Base-by-base conservation (phyloP, 139 green algal genomes). In the Pycnococcus provasolii region DNA sequence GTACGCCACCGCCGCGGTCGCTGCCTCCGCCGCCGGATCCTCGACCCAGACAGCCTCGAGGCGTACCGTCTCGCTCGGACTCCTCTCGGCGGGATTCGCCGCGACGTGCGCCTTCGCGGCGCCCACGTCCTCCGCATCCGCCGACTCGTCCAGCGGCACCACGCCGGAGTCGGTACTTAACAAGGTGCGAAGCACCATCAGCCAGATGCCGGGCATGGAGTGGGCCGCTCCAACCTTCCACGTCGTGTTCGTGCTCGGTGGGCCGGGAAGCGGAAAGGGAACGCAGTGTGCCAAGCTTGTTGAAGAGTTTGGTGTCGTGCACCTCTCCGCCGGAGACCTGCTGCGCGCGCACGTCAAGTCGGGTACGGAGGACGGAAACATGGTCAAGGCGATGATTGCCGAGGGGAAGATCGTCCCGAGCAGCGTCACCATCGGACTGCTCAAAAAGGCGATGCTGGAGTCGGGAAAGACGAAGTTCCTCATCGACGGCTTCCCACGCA, bases 401-500 rank as follows among this genome's bases (percentile, higher is more conserved):
- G 68, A 96, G 57, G 91, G 91, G 3, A 80, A 94, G 71, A 95
- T 96, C 67, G 90, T 96, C 62, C 90, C 90, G 13, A 86, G 80
- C 3, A 66, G 87, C 75, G 88, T 96, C 13, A 97, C 91, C 2
- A 82, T 96, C 9, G 75, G 76, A 13, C 72, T 97, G 62, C 79
- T 97, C 37, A 67, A 94, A 54, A 69, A 87, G 39, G 91, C 91
- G 42, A 96, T 97, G 88, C 42, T 46, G 8, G 74, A 77, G 0
- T 87, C 77, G 53, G 77, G 75, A 15, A 84, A 83, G 52, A 75
- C 73, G 44, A 79, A 79, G 60, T 89, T 97, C 62, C 73, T 97
- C 1, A 95, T 97, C 42, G 91, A 97, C 63, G 91, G 91, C 45
- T 97, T 97, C 63, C 91, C 91, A 1, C 74, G 91, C 39, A 96